Evolutionary conservation across 345 rosid species (phyloP), one percentile per base, ranked within the genome.

Genomic region (Euphorbia lathyris): DNA sequence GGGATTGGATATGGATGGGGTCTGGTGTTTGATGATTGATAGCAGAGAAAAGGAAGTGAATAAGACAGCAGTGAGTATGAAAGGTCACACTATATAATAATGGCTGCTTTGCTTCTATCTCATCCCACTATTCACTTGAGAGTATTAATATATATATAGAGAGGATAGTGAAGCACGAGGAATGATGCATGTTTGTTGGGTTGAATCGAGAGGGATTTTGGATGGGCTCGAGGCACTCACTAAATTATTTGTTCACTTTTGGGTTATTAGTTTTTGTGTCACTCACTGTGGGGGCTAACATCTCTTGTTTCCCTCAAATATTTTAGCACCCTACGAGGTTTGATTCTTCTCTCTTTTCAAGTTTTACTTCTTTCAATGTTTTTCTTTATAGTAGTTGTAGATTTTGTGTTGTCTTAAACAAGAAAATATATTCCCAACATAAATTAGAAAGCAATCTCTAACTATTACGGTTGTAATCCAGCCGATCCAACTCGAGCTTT

Each of bases 31-130:
- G 38, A 22, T 25, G 55, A 36, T 22, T 36, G 48, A 45, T 62
- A 62, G 32, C 55, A 36, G 40, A 62, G 80, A 65, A 77, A 80
- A 81, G 72, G 60, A 30, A 59, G 27, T 66, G 72, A 73, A 79
- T 59, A 69, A 63, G 76, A 74, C 65, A 62, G 45, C 20, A 23
- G 61, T 63, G 69, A 77, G 62, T 76, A 63, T 66, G 72, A 63
- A 26, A 64, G 57, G 59, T 65, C 68, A 76, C 68, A 65, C 76
- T 63, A 78, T 83, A 74, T 76, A 79, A 86, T 88, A 80, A 86
- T 84, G 76, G 68, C 74, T 84, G 86, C 86, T 81, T 50, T 81
- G 83, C 69, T 82, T 75, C 71, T 77, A 67, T 78, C 68, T 58
- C 23, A 60, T 20, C 38, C 7, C 38, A 34, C 38, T 34, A 34